These are phyloP conservation scores for Cucurbita moschata DNA, from an alignment of 306 rosid species.

Conservation along the genomic window DNA sequence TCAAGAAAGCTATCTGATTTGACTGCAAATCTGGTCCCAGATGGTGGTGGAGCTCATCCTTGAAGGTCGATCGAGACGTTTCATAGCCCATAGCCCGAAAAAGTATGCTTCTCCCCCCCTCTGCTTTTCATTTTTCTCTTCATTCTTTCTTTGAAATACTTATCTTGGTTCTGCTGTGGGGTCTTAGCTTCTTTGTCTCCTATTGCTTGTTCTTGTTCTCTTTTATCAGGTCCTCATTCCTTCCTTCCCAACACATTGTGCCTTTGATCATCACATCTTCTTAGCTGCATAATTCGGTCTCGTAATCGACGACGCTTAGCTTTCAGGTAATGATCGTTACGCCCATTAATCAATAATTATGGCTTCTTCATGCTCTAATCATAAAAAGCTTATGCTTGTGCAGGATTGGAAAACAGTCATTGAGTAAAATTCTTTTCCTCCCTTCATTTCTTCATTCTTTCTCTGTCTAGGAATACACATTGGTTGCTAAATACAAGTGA, in stretches of 20 bases:
- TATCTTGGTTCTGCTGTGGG: constrained; percentile 48
- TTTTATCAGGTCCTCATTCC: constrained; percentile 39
- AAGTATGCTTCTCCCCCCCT: constrained; percentile 41
- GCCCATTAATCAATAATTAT: constrained; percentile 5
- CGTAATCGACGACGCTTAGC: constrained; percentile 30
- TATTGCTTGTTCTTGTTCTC: constrained; percentile 26
- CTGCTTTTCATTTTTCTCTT: constrained; percentile 6
- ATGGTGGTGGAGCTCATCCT: constrained; percentile 39
- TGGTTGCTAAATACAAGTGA: constrained; percentile 38
- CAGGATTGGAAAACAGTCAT: constrained; percentile 27
- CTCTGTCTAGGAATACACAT: constrained; percentile 29
- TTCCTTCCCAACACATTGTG: too few species aligned
- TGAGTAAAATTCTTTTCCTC: constrained; percentile 8
- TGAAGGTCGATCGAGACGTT: constrained; percentile 53
- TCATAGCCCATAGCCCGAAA: constrained; percentile 83
- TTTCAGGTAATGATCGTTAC: constrained; percentile 23
- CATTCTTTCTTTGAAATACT: neutral
- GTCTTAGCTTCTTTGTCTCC: constrained; percentile 43
- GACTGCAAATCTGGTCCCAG: constrained; percentile 55
- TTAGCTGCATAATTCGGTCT: constrained; percentile 33
- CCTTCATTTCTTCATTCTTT: constrained; percentile 51
- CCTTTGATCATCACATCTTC: constrained; percentile 29
- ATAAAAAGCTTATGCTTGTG: constrained; percentile 17
- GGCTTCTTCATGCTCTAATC: constrained; percentile 24
- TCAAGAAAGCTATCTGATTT: constrained; percentile 17